These are phyloP conservation scores for Dissophora globulifera DNA, from an alignment of 192 early-diverging fungal genomes.

Conservation along the genomic window DNA sequence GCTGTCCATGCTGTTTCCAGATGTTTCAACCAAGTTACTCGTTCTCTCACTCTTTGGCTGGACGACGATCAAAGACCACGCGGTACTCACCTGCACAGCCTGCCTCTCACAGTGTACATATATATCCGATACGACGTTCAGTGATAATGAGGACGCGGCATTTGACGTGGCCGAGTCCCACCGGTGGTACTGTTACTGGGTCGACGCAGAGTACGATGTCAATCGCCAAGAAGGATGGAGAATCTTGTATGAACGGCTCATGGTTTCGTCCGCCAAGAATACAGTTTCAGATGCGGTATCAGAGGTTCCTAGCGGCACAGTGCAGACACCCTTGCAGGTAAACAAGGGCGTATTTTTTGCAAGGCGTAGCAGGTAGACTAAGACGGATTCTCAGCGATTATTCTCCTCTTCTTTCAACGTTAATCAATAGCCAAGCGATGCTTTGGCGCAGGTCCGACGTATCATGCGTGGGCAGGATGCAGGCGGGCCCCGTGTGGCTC, in stretches of 20 bases:
- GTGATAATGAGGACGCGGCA: constrained; percentile 8
- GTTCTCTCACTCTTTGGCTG: constrained; percentile 41
- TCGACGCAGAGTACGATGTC: constrained; percentile 17
- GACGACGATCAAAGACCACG: background rate
- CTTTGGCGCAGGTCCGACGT: constrained; percentile 15
- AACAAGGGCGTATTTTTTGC: too few relatives aligned
- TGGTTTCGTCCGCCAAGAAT: background rate
- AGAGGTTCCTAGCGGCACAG: too few relatives aligned
- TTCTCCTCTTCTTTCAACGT: too few relatives aligned
- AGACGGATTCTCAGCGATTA: too few relatives aligned
- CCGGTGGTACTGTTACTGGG: constrained; percentile 50
- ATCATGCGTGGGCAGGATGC: constrained; percentile 18
- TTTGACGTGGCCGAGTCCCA: constrained; percentile 42
- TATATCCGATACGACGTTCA: constrained; percentile 5
- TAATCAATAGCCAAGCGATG: constrained; percentile 14
- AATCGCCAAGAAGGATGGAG: constrained; percentile 30
- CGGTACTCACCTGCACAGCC: constrained; percentile 18
- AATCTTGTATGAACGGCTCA: constrained; percentile 9
- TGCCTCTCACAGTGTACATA: constrained; percentile 38
- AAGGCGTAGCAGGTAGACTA: too few relatives aligned
- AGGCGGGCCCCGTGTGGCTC: too few relatives aligned
- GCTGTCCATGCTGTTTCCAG: background rate
- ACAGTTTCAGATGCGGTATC: background rate
- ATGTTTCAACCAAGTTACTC: background rate
- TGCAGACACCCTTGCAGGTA: too few relatives aligned